Evolutionary conservation across 805 yeast species (phyloP), one percentile per base, ranked within the genome.

Genomic region (Saccharomycopsis capsularis): DNA sequence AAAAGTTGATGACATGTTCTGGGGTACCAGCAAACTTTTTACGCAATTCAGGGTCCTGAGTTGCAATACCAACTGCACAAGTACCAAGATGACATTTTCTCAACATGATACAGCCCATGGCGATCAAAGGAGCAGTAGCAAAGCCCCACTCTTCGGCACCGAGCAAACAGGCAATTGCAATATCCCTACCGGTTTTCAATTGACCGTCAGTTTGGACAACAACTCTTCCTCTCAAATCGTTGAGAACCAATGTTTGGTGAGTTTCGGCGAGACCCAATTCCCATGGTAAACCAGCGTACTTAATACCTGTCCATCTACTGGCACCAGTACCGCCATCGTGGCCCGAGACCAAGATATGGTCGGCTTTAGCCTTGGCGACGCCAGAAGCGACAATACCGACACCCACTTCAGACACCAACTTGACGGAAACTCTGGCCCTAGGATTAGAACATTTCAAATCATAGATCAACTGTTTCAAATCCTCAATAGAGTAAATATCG

Each of bases 261-360:
- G 98, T 85, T 72, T 91, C 99, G 51, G 98, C 98, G 55, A 91
- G 76, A 63, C 99, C 99, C 59, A 91, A 77, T 68, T 91, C 99
- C 99, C 99, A 91, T 43, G 99, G 98, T 57, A 91, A 76, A 68
- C 99, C 98, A 51, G 99, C 96, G 64, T 90, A 82, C 66, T 90
- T 90, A 65, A 91, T 89, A 65, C 96, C 93, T 19, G 97, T 90
- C 88, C 95, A 87, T 67, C 95, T 80, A 52, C 96, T 91, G 52
- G 99, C 99, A 81, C 99, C 99, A 51, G 99, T 91, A 73, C 99
- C 99, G 78, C 99, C 99, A 68, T 91, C 98, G 63, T 95, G 97
- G 61, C 98, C 98, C 53, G 96, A 86, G 56, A 91, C 86, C 63
- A 91, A 76, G 61, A 91, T 85, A 64, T 91, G 96, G 64, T 93